Percentiles rank a stretch among this genome's conserved stretches.
phyloP scores from a whole-genome alignment of 2,329 filamentous ascomycete genomes.

The Botryotinia narcissicola region DNA sequence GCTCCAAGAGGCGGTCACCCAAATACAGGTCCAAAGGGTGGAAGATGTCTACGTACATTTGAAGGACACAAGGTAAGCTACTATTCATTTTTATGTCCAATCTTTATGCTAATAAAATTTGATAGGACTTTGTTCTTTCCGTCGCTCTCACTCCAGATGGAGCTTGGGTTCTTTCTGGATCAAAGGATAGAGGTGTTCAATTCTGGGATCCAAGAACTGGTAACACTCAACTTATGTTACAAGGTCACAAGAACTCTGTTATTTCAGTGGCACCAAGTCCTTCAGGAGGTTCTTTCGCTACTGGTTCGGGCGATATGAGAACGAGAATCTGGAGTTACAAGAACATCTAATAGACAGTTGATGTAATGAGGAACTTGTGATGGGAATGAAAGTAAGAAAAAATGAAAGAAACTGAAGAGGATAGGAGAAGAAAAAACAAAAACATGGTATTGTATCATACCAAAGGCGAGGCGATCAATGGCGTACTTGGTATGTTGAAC shows the following conservation, averaged over 20 bases:
- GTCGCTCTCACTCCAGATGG: conserved; percentile 94
- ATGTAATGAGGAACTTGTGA: not conserved
- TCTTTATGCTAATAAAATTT: conserved; percentile 25
- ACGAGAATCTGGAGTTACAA: conserved; percentile 94
- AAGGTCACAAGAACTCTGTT: conserved; percentile 98
- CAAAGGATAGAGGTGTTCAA: conserved; percentile 94
- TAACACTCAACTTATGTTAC: conserved; percentile 94
- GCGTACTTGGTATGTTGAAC: conserved; percentile 2
- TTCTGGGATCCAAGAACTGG: conserved; percentile 98
- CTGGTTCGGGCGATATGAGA: conserved; percentile 95
- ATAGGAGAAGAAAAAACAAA: not conserved
- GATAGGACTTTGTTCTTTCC: conserved; percentile 88
- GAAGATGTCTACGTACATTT: conserved; percentile 94
- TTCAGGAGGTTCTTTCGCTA: conserved; percentile 80
- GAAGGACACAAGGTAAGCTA: conserved; percentile 83
- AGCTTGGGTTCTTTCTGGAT: conserved; percentile 94
- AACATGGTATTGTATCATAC: not conserved
- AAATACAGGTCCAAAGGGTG: conserved; percentile 70
- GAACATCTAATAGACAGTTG: conserved; percentile 21
- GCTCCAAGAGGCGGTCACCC: conserved; percentile 65
- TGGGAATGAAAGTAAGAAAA: not conserved
- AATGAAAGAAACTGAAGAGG: not conserved
- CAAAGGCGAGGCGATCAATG: not conserved
- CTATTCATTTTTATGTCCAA: not conserved
- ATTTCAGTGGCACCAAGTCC: conserved; percentile 96